A percentile compares a stretch with the other conserved stretches of the same genome.
These are phyloP conservation scores for Trifolium subterraneum DNA, from an alignment of 306 rosid species.

Conservation along the genomic window DNA sequence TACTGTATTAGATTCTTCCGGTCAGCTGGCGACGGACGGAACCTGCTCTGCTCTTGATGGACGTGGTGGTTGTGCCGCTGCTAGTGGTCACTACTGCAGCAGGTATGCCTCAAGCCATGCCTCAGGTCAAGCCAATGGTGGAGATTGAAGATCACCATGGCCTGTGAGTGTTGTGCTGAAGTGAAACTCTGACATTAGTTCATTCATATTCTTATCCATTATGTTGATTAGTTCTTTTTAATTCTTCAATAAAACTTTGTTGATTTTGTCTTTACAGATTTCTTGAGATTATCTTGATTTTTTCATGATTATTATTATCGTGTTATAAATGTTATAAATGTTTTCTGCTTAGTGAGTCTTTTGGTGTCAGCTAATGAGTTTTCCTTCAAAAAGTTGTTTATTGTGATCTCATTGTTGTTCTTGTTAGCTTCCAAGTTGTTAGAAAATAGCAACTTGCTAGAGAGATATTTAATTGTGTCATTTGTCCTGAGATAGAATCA, in stretches of 20 bases:
- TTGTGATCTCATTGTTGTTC: conserved; percentile 18
- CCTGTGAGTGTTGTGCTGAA: conserved; percentile 38
- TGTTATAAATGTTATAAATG: too few relatives aligned
- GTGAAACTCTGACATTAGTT: conserved; percentile 14
- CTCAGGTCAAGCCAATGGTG: conserved; percentile 48
- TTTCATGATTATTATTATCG: not conserved
- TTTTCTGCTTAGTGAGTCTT: too few relatives aligned
- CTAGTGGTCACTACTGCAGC: not conserved
- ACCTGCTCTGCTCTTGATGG: conserved; percentile 49
- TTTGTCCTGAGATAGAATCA: conserved; percentile 20
- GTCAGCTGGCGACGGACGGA: conserved; percentile 44
- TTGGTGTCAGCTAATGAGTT: not conserved
- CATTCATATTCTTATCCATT: not conserved
- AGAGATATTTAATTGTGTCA: conserved; percentile 2
- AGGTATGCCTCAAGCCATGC: too few relatives aligned
- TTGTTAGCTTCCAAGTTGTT: conserved; percentile 17
- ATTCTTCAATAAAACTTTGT: not conserved
- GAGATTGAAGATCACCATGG: conserved; percentile 82
- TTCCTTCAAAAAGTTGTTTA: not conserved
- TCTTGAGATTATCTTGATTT: conserved; percentile 25
- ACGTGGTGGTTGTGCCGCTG: conserved; percentile 47
- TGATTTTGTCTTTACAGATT: conserved; percentile 26
- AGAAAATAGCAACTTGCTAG: not conserved
- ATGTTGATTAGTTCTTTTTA: not conserved
- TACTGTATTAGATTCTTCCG: conserved; percentile 24